Evolutionary conservation across 2,329 filamentous ascomycete genomes (phyloP).

Genomic region (Berkeleyomyces rouxiae): DNA sequence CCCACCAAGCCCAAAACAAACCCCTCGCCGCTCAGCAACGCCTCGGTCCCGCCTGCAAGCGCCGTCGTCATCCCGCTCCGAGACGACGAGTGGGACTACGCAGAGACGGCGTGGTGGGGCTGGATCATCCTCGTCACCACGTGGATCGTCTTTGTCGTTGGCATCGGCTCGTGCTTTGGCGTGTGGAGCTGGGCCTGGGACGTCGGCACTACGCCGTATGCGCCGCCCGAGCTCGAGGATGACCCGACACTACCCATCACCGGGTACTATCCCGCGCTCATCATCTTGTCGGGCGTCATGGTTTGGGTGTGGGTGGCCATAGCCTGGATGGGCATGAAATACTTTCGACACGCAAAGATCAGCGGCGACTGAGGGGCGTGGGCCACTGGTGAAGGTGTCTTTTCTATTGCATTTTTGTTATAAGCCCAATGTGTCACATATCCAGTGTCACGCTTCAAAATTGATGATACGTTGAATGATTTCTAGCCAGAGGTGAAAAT

Average conservation of each 20-base stretch:
- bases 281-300: conserved; percentile 89
- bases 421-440: not conserved
- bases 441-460: not conserved
- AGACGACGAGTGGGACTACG: conserved; percentile 65
- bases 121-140: conserved; percentile 84
- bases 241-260: conserved; percentile 89
- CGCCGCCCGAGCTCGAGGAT: conserved; percentile 85
- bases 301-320: conserved; percentile 97
- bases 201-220: conserved; percentile 88
- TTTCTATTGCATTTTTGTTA: not conserved
- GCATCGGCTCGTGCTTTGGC: conserved; percentile 88
- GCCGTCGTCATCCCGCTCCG: conserved; percentile 22
- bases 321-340: conserved; percentile 99
- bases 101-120: conserved; percentile 94
- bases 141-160: conserved; percentile 89
- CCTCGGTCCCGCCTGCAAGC: conserved; percentile 4
- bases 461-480: not conserved
- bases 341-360: conserved; percentile 94
- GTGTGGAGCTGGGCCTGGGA: conserved; percentile 99
- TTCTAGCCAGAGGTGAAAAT: not conserved
- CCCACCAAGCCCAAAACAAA: conserved; percentile 3
- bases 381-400: not conserved
- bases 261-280: conserved; percentile 88
- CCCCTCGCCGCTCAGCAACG: conserved; percentile 6
- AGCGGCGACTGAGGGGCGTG: conserved; percentile 33